Percentiles rank a stretch among this genome's conserved stretches.
phyloP scores from a whole-genome alignment of 768 basidiomycete species.

The Tricholoma sp. region DNA sequence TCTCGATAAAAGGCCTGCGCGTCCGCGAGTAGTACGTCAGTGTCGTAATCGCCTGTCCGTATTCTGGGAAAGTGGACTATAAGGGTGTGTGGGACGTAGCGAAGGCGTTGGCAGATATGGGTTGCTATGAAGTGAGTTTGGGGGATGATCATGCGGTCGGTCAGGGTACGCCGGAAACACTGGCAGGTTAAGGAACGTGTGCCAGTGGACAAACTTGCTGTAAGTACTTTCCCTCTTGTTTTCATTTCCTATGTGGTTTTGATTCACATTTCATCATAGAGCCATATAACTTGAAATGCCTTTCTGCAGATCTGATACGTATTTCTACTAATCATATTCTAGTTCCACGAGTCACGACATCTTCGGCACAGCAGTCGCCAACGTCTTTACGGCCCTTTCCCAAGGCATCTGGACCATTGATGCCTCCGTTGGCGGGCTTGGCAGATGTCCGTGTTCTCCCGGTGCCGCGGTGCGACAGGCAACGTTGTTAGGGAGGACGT shows the following conservation, averaged over 20 bases:
- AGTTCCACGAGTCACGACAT: slow-evolving; percentile 97
- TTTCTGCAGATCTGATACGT: not conserved
- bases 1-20: slow-evolving; percentile 49
- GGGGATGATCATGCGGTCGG: slow-evolving; percentile 96
- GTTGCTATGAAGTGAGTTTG: slow-evolving; percentile 89
- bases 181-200: slow-evolving; percentile 58
- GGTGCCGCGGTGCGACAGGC: slow-evolving; percentile 93
- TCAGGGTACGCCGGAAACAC: slow-evolving; percentile 74
- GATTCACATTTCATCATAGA: slow-evolving; percentile 25
- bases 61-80: slow-evolving; percentile 73
- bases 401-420: slow-evolving; percentile 80
- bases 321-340: not conserved
- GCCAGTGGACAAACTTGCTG: slow-evolving; percentile 65
- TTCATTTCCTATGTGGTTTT: not conserved
- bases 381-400: slow-evolving; percentile 63
- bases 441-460: slow-evolving; percentile 94
- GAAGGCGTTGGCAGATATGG: slow-evolving; percentile 75
- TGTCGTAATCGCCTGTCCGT: slow-evolving; percentile 81
- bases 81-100: slow-evolving; percentile 63
- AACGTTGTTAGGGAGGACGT: slow-evolving; percentile 94
- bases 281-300: slow-evolving; percentile 50
- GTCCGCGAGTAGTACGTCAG: slow-evolving; percentile 89
- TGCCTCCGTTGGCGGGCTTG: slow-evolving; percentile 81
- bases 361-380: slow-evolving; percentile 76
- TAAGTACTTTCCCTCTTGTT: no score